Evolutionary conservation across 106 monocot genomes (phyloP), one percentile per base, ranked within the genome.

Genomic region (Allium cepa): DNA sequence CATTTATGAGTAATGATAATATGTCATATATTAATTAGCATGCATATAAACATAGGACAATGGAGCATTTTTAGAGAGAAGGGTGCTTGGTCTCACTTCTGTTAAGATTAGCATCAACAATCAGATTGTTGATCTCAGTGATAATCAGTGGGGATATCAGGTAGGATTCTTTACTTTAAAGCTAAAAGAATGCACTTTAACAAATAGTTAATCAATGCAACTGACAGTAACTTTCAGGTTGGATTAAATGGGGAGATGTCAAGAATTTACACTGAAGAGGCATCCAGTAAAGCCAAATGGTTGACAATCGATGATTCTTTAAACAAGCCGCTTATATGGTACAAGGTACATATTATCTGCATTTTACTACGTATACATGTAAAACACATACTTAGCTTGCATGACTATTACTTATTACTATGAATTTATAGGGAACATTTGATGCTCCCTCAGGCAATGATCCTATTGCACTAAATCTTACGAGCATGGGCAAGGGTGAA

Each of bases 401-500:
- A 67, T 50, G 66, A 1, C 15, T 67, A 55, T 13, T 10, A 46
- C 28, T 45, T 15, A 52, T 49, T 14, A 47, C 69, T n/a, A 10
- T 51, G 56, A 16, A 50, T 2, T 17, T 16, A 8, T 59, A 95
- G 89, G 84, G 86, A 9, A 82, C 61, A 26, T 89, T 99, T 28
- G 67, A 83, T 62, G 57, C 80, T 47, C 92, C 97, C 6, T 10
- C 9, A 11, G 89, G 88, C 0, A 64, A 7, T 46, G 77, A 80
- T 18, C 83, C 92, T 4, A 69, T 92, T n/a, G 89, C 79, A 12
- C 78, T 99, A 7, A 83, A 99, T 71, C 84, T 99, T 46, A 27
- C 48, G 9, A 81, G 87, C 64, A 99, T 99, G 97, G 81, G 92
- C 0, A 99, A 99, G 78, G 97, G 97, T 14, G 89, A 92, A 62